Evolutionary conservation across 2,329 filamentous ascomycete genomes (phyloP).

Genomic region (Sarocladium brachiariae): DNA sequence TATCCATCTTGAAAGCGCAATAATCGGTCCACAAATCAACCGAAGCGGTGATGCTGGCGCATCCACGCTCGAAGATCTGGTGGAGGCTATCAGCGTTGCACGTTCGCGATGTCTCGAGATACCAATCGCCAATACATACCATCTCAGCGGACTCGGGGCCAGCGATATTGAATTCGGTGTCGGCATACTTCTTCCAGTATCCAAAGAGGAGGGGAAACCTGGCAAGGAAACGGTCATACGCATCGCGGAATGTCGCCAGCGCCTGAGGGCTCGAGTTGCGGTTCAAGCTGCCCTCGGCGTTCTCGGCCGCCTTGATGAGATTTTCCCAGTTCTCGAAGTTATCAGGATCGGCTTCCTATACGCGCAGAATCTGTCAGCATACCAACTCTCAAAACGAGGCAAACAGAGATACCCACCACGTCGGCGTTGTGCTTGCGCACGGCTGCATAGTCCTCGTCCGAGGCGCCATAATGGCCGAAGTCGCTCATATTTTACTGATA

Average conservation of each 20-base stretch:
- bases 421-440: constrained; percentile 72
- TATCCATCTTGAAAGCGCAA: constrained; percentile 96
- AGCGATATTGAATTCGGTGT: constrained; percentile 92
- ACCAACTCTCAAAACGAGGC: constrained; percentile 1
- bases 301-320: constrained; percentile 74
- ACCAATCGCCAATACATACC: constrained; percentile 44
- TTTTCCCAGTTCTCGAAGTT: constrained; percentile 95
- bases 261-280: constrained; percentile 94
- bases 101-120: neutral
- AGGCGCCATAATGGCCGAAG: constrained; percentile 61
- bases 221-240: constrained; percentile 86
- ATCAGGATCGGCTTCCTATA: constrained; percentile 64
- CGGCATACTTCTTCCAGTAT: constrained; percentile 99
- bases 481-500: constrained; percentile 55
- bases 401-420: constrained; percentile 48
- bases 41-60: constrained; percentile 86
- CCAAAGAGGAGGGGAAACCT: constrained; percentile 96
- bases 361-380: constrained; percentile 17
- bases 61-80: constrained; percentile 92
- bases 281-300: constrained; percentile 86
- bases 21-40: constrained; percentile 98
- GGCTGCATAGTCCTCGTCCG: constrained; percentile 76
- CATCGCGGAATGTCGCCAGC: constrained; percentile 76
- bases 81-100: constrained; percentile 9
- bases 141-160: constrained; percentile 96